A percentile compares a stretch with the other conserved stretches of the same genome.
phyloP scores from a whole-genome alignment of 495 filamentous ascomycete genomes.

The Penicillium simplicissimum region DNA sequence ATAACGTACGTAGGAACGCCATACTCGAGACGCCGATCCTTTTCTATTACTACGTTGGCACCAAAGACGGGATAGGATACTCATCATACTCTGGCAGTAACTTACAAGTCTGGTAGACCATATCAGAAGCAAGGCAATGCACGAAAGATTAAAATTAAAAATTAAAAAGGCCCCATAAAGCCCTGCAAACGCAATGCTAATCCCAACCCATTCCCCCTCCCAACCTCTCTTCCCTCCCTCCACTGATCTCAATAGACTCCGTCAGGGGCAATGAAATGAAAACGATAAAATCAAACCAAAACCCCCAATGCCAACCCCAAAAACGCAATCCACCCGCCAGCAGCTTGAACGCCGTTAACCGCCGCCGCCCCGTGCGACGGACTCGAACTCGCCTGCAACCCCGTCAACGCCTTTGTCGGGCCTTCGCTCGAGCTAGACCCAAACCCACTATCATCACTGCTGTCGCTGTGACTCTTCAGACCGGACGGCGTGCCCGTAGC shows the following conservation, averaged over 20 bases:
- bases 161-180: neutral
- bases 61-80: too few relatives aligned
- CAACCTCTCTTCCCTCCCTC: neutral
- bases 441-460: neutral
- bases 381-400: constrained; percentile 8
- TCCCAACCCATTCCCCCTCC: neutral
- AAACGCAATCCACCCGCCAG: constrained; percentile 23
- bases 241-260: too few relatives aligned
- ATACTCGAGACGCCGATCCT: too few relatives aligned
- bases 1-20: too few relatives aligned
- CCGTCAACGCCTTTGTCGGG: constrained; percentile 15
- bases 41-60: too few relatives aligned
- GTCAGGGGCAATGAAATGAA: too few relatives aligned
- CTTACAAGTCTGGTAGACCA: too few relatives aligned
- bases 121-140: too few relatives aligned
- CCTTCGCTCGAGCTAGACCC: neutral
- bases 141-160: neutral
- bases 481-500: constrained; percentile 1
- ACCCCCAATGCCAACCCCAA: constrained; percentile 25
- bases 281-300: constrained; percentile 11
- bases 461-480: neutral
- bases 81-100: too few relatives aligned
- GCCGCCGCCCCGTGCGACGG: constrained; percentile 19
- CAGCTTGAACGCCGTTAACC: constrained; percentile 4
- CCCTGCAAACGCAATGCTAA: neutral